Evolutionary conservation across 148 eudicot genomes (phyloP).

Genomic region (Mesembryanthemum crystallinum): DNA sequence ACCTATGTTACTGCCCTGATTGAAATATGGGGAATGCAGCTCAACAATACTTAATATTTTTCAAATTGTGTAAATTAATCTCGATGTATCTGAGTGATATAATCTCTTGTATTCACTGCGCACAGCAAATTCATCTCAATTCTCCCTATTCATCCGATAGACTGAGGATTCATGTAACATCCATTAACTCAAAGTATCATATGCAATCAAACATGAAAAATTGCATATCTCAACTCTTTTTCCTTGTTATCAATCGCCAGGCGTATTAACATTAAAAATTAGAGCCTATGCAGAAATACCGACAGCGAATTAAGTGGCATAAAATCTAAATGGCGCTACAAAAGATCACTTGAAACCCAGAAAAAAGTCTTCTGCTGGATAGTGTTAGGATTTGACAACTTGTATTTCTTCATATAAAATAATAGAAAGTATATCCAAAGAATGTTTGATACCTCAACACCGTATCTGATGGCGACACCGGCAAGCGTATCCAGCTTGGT

Average conservation of each 20-base stretch:
- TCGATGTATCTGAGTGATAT: background rate
- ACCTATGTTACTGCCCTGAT: background rate
- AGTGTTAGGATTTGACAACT: too few species aligned
- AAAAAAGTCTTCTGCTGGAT: background rate
- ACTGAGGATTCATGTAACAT: background rate
- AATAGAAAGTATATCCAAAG: background rate
- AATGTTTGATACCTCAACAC: constrained; percentile 67
- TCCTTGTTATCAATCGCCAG: too few species aligned
- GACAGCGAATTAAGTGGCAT: too few species aligned
- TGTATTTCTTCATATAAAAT: too few species aligned
- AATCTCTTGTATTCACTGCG: background rate
- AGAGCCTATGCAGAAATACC: too few species aligned
- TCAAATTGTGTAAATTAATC: background rate
- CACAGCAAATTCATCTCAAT: background rate
- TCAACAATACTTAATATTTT: background rate
- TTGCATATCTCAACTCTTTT: background rate
- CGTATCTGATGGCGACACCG: constrained; percentile 81
- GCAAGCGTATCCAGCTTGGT: constrained; percentile 77
- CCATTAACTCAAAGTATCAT: background rate
- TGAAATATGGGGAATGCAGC: background rate
- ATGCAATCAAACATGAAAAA: background rate
- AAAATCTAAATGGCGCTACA: too few species aligned
- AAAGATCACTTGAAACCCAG: background rate
- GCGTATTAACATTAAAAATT: too few species aligned
- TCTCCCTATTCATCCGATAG: background rate